Percentiles rank a stretch among this genome's conserved stretches.
phyloP scores from a whole-genome alignment of 169 alveolate species.

The Plasmodium ovale region DNA sequence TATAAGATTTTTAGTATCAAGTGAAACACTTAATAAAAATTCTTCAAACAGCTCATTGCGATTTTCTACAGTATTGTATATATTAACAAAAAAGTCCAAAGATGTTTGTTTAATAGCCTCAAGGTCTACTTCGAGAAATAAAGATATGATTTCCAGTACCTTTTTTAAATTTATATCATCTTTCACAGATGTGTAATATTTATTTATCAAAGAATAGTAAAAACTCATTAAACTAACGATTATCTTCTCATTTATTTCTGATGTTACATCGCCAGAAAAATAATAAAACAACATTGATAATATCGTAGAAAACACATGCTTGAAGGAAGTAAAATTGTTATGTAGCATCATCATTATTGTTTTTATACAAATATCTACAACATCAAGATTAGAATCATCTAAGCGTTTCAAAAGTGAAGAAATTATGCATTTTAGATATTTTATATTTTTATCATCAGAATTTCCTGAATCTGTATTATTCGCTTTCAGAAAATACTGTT shows the following conservation, averaged over 20 bases:
- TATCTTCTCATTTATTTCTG: slow-evolving; percentile 72
- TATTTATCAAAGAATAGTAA: slow-evolving; percentile 71
- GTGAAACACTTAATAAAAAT: slow-evolving; percentile 64
- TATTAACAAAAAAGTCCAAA: slow-evolving; percentile 69
- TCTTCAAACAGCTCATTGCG: slow-evolving; percentile 65
- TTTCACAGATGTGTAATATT: slow-evolving; percentile 72
- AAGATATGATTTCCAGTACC: slow-evolving; percentile 61
- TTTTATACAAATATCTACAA: slow-evolving; percentile 70
- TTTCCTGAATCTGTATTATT: slow-evolving; percentile 6
- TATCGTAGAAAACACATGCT: slow-evolving; percentile 57
- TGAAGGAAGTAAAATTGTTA: slow-evolving; percentile 67
- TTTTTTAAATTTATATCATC: slow-evolving; percentile 69
- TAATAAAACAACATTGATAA: slow-evolving; percentile 70
- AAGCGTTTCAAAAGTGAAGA: slow-evolving; percentile 72
- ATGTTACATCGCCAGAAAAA: slow-evolving; percentile 53
- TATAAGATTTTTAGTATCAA: slow-evolving; percentile 60
- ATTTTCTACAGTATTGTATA: slow-evolving; percentile 64
- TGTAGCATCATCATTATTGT: slow-evolving; percentile 76
- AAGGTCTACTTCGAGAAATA: slow-evolving; percentile 66
- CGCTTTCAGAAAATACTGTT: slow-evolving; percentile 30
- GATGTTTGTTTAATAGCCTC: slow-evolving; percentile 68
- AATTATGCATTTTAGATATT: slow-evolving; percentile 63
- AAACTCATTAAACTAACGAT: slow-evolving; percentile 76
- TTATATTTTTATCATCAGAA: slow-evolving; percentile 17
- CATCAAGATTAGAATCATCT: slow-evolving; percentile 72